Percentiles rank a stretch among this genome's conserved stretches.
These are phyloP conservation scores for Chrysanthemum makinoi DNA, from an alignment of 129 eudicot genomes.

Conservation along the genomic window DNA sequence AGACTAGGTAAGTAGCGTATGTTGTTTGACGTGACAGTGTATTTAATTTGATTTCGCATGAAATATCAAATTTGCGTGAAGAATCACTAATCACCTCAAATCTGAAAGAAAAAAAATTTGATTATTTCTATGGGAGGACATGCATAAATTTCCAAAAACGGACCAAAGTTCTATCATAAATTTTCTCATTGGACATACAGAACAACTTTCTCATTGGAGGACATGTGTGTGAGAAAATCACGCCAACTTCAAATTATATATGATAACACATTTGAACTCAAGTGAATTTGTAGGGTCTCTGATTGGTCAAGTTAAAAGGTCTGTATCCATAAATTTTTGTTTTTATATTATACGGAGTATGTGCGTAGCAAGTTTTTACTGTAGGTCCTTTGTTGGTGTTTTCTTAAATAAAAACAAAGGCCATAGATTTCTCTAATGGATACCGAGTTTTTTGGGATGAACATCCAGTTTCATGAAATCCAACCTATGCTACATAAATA, in stretches of 20 bases:
- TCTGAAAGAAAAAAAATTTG: neutral
- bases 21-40: neutral
- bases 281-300: neutral
- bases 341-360: neutral
- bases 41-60: neutral
- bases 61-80: neutral
- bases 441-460: neutral
- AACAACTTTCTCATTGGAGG: neutral
- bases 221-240: neutral
- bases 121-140: neutral
- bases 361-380: neutral
- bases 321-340: neutral
- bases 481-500: neutral
- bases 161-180: neutral
- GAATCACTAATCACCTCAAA: neutral
- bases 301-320: neutral
- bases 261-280: neutral
- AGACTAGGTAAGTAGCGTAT: conserved; percentile 16
- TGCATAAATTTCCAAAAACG: neutral
- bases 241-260: too few species aligned
- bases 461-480: neutral
- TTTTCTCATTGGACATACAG: neutral
- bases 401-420: too few species aligned
- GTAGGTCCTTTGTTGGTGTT: neutral
- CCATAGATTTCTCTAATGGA: neutral